A percentile compares a stretch with the other conserved stretches of the same genome.
phyloP scores from a whole-genome alignment of 2,329 filamentous ascomycete genomes.

The Diaporthe batatas region DNA sequence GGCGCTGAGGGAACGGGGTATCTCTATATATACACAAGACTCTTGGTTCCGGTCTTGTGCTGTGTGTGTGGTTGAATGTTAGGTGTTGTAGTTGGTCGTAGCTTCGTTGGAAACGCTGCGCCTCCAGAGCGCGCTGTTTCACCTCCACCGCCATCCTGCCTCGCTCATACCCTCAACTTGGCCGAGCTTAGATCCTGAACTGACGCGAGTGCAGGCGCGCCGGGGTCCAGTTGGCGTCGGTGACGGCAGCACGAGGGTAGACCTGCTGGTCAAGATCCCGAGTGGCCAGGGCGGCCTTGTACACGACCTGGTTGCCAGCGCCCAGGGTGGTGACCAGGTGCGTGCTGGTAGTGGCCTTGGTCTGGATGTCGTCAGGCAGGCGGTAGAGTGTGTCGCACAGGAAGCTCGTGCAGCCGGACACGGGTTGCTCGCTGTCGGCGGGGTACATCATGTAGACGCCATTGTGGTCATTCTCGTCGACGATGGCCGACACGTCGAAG shows the following conservation, averaged over 20 bases:
- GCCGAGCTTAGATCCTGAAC: slow-evolving; percentile 8
- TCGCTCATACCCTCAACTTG: neutral
- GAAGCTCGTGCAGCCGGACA: slow-evolving; percentile 57
- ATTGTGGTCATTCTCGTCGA: slow-evolving; percentile 55
- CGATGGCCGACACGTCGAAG: slow-evolving; percentile 62
- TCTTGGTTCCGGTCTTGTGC: neutral
- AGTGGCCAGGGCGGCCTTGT: slow-evolving; percentile 28
- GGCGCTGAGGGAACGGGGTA: slow-evolving; percentile 38
- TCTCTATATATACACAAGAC: slow-evolving; percentile 35
- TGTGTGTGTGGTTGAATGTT: slow-evolving; percentile 33
- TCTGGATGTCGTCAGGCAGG: slow-evolving; percentile 66
- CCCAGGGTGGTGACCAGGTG: slow-evolving; percentile 67
- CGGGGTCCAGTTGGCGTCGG: slow-evolving; percentile 37
- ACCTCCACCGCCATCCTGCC: slow-evolving; percentile 24
- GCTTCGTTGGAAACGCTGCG: slow-evolving; percentile 41
- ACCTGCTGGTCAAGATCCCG: slow-evolving; percentile 35
- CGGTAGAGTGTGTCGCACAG: slow-evolving; percentile 66
- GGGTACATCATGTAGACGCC: slow-evolving; percentile 58
- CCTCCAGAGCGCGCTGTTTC: slow-evolving; percentile 41
- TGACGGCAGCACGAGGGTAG: slow-evolving; percentile 42
- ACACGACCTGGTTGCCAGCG: slow-evolving; percentile 47
- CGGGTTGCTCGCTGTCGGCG: slow-evolving; percentile 45
- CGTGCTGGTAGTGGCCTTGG: slow-evolving; percentile 62
- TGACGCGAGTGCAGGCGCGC: slow-evolving; percentile 26
- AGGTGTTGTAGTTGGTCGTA: slow-evolving; percentile 37